Percentiles rank a stretch among this genome's conserved stretches.
These are phyloP conservation scores for Paratrypanosoma confusum DNA, from an alignment of 208 protist species.

Conservation along the genomic window DNA sequence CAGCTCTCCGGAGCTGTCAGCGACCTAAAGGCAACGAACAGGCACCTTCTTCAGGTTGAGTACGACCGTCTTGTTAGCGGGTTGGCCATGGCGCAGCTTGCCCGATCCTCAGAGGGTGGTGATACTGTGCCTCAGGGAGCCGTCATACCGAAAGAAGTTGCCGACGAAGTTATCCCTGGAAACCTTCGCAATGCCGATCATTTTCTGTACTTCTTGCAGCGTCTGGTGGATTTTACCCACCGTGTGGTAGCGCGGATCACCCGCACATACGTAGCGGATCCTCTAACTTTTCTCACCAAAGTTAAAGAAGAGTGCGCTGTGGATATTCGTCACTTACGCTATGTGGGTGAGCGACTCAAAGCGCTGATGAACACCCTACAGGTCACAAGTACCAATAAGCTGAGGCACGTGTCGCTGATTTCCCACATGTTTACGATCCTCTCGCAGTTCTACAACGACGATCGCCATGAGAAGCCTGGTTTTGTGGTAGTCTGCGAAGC, in stretches of 20 bases:
- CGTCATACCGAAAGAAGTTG: slow-evolving; percentile 59
- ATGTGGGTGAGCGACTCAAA: slow-evolving; percentile 83
- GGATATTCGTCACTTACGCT: slow-evolving; percentile 76
- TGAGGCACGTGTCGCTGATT: slow-evolving; percentile 83
- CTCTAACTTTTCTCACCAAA: slow-evolving; percentile 80
- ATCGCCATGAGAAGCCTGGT: slow-evolving; percentile 78
- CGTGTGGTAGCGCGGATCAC: slow-evolving; percentile 75
- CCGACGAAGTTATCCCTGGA: slow-evolving; percentile 92
- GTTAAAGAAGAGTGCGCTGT: slow-evolving; percentile 81
- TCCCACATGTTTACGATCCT: slow-evolving; percentile 95
- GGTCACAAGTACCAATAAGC: slow-evolving; percentile 90
- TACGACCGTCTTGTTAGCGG: slow-evolving; percentile 90
- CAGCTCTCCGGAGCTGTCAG: slow-evolving; percentile 60
- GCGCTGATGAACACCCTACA: slow-evolving; percentile 94
- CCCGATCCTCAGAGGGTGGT: slow-evolving; percentile 15
- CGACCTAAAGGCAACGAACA: slow-evolving; percentile 78
- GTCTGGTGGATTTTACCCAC: slow-evolving; percentile 93
- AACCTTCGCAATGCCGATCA: slow-evolving; percentile 94
- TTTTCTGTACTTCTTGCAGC: slow-evolving; percentile 90
- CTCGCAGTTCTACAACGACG: slow-evolving; percentile 87
- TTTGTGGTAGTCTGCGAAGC: slow-evolving; percentile 96
- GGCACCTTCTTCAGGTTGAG: slow-evolving; percentile 85
- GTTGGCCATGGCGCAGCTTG: slow-evolving; percentile 73
- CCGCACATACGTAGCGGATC: slow-evolving; percentile 80
- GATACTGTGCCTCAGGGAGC: not conserved